Evolutionary conservation across 352 stramenopile genomes (phyloP), one percentile per base, ranked within the genome.

Genomic region (Plasmopara muralis): DNA sequence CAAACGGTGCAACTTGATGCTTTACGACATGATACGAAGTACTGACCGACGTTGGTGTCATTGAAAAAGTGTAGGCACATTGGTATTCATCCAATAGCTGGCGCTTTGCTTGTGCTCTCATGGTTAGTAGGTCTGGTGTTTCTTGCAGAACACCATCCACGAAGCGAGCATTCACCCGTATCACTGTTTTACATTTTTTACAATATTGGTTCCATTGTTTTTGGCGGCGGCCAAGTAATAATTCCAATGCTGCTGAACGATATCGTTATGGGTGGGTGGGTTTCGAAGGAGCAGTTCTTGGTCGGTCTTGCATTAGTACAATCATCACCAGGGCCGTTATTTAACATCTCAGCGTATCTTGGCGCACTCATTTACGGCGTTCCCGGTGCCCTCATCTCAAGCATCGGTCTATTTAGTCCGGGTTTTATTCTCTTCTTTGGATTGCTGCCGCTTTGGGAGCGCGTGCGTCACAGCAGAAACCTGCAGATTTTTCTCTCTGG

Each of bases 281-380:
- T 96, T 18, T 89, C 86, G 14, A 88, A 97, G 51, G 79, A 96
- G 25, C 72, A 97, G 62, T 98, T 98, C 51, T 82, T 97, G 31
- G 76, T 95, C 48, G 94, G 94, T 18, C 88, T 98, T 44, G 94
- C 87, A 40, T 64, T 98, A 14, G 85, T 96, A 8, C 92, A 98
- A 63, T 88, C 83, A 14, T 79, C 98, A 46, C 92, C 94, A 10
- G 94, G 94, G 0, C 92, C 94, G 5, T 65, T 98, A 7, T 98
- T 98, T 73, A 98, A 98, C 75, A 97, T 98, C 52, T 87, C 91
- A 44, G 66, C 88, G 6, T 98, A 97, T 63, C 65, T 98, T 2
- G 94, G 94, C 7, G 70, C 73, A 15, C 77, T 97, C 29, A 85
- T 92, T 41, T 80, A 85, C 46, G 89, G 90, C 2, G 64, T 97